Evolutionary conservation across 2,329 filamentous ascomycete genomes (phyloP).

Genomic region (Corynespora cassiicola): DNA sequence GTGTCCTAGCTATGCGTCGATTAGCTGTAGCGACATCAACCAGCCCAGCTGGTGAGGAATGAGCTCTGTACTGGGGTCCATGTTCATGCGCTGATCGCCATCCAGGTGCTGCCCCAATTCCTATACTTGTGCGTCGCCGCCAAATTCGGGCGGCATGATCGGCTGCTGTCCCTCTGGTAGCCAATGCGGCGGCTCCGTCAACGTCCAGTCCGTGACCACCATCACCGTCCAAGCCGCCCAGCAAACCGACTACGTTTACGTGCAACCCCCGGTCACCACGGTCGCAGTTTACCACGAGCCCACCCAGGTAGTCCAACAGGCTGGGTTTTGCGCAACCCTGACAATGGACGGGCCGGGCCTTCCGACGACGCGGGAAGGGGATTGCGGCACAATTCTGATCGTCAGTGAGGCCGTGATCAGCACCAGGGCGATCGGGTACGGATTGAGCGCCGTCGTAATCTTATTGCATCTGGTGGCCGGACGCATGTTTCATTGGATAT

Average conservation of each 20-base stretch:
- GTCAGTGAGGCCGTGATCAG: constrained; percentile 31
- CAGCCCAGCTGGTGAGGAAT: constrained; percentile 51
- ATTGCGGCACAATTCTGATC: constrained; percentile 47
- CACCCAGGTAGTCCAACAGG: constrained; percentile 13
- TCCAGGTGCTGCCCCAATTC: constrained; percentile 45
- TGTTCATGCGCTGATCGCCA: too few relatives aligned
- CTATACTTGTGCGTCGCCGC: constrained; percentile 40
- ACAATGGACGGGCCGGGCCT: constrained; percentile 43
- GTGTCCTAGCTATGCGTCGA: constrained; percentile 42
- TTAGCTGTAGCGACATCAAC: constrained; percentile 51
- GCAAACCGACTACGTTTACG: constrained; percentile 36
- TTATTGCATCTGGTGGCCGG: constrained; percentile 32
- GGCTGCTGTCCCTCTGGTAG: constrained; percentile 47
- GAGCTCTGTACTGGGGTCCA: too few relatives aligned
- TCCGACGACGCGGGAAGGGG: constrained; percentile 37
- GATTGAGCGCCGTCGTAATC: constrained; percentile 18
- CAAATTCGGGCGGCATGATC: constrained; percentile 40
- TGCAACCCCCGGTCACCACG: constrained; percentile 30
- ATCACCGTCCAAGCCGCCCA: constrained; percentile 41
- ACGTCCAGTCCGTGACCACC: constrained; percentile 40
- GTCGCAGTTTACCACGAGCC: constrained; percentile 28
- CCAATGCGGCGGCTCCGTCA: constrained; percentile 39
- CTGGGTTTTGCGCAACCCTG: constrained; percentile 44
- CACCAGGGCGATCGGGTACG: constrained; percentile 24
- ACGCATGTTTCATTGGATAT: constrained; percentile 32